Conservation (phyloP, 805 yeast species). For the Schizosaccharomyces pombe region DNA sequence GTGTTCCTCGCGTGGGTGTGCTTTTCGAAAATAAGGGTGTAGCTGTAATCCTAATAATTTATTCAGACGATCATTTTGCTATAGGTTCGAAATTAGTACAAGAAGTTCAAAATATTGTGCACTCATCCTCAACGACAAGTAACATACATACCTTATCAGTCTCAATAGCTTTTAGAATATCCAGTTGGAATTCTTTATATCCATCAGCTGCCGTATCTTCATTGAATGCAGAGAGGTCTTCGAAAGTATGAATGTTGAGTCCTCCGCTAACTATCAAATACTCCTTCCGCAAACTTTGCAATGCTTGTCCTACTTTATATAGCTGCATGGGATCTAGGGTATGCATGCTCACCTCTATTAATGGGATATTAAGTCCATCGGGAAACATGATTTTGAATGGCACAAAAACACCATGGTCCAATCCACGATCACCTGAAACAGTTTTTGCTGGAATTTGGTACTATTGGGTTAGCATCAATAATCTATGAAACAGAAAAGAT, state of each 20-base stretch:
- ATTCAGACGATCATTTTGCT: background rate
- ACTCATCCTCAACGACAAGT: too few relatives aligned
- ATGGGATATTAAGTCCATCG: conserved; percentile 18
- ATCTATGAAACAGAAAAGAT: background rate
- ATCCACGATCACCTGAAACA: conserved; percentile 24
- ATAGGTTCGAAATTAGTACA: too few relatives aligned
- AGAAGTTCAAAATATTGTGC: too few relatives aligned
- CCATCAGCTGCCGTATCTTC: background rate
- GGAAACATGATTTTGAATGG: conserved; percentile 46
- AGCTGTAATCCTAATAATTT: background rate
- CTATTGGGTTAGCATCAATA: background rate
- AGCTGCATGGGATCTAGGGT: conserved; percentile 20
- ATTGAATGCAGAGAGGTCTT: background rate
- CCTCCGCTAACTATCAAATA: background rate
- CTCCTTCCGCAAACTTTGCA: conserved; percentile 12
- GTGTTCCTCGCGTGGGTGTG: background rate
- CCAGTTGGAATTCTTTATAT: background rate
- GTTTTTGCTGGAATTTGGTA: background rate
- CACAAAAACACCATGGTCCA: conserved; percentile 72
- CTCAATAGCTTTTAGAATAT: background rate
- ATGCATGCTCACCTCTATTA: conserved; percentile 22
- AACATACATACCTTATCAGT: background rate
- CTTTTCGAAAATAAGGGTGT: background rate
- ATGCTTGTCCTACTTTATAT: conserved; percentile 30
- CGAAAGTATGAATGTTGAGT: background rate